phyloP scores from a whole-genome alignment of 2,329 filamentous ascomycete species.

The Coniochaeta hoffmannii region DNA sequence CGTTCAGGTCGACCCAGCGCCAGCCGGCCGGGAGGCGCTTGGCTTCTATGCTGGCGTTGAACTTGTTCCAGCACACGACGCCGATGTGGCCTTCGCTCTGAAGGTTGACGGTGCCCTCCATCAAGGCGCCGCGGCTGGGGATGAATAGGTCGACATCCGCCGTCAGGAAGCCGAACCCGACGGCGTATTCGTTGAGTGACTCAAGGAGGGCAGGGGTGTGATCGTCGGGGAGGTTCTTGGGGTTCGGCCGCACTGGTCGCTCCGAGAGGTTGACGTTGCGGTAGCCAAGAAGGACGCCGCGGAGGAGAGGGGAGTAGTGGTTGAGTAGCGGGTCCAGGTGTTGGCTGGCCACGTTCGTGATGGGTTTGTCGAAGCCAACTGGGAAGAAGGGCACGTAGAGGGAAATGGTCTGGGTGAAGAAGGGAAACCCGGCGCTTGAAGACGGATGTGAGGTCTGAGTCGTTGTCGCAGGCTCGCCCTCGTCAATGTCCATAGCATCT shows the following conservation, averaged over 20 bases:
- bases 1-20: constrained; percentile 62
- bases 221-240: constrained; percentile 37
- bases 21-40: constrained; percentile 68
- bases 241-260: constrained; percentile 39
- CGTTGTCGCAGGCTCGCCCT: constrained; percentile 19
- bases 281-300: constrained; percentile 70
- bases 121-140: constrained; percentile 62
- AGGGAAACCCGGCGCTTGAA: constrained; percentile 51
- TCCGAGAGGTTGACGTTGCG: constrained; percentile 60
- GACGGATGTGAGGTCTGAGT: constrained; percentile 16
- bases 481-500: constrained; percentile 34
- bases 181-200: constrained; percentile 73
- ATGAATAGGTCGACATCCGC: constrained; percentile 80
- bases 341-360: constrained; percentile 65
- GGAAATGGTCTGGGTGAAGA: constrained; percentile 71
- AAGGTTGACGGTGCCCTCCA: constrained; percentile 77
- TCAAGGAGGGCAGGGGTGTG: constrained; percentile 34
- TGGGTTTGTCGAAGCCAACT: constrained; percentile 58
- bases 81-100: constrained; percentile 87
- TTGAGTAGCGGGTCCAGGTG: constrained; percentile 69
- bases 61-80: constrained; percentile 82
- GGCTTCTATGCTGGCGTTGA: constrained; percentile 81
- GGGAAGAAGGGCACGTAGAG: constrained; percentile 73
- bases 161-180: constrained; percentile 81
- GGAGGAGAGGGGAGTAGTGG: constrained; percentile 65